Evolutionary conservation across 345 rosid genomes (phyloP).

Genomic region (Hypericum perforatum): DNA sequence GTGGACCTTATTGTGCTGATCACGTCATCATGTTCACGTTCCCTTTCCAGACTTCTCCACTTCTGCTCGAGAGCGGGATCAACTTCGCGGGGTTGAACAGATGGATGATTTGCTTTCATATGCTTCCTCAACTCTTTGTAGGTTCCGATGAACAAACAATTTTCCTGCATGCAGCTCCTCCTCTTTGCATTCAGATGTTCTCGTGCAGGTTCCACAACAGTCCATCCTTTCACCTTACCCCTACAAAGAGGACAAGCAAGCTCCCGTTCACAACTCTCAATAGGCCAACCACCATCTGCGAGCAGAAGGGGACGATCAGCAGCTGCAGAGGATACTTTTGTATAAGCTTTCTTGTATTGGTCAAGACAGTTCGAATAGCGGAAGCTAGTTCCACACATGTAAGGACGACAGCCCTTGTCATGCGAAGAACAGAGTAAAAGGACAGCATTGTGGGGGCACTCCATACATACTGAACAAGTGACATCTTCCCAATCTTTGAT

Average conservation of each 20-base stretch:
- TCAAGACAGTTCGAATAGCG: conserved; percentile 67
- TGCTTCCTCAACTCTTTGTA: conserved; percentile 91
- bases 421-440: conserved; percentile 49
- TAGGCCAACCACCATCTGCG: conserved; percentile 26
- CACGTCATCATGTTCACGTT: conserved; percentile 61
- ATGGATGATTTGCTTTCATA: conserved; percentile 70
- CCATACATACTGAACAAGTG: conserved; percentile 66
- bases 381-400: conserved; percentile 60
- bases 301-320: conserved; percentile 19
- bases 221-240: conserved; percentile 97
- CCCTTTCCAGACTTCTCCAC: conserved; percentile 73
- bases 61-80: conserved; percentile 74
- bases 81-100: conserved; percentile 64
- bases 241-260: conserved; percentile 92
- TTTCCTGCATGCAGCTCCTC: conserved; percentile 93
- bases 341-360: conserved; percentile 61
- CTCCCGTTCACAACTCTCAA: conserved; percentile 48
- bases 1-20: conserved; percentile 75
- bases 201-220: conserved; percentile 82
- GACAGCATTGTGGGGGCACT: conserved; percentile 67
- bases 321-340: conserved; percentile 41
- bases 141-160: conserved; percentile 59
- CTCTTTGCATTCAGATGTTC: conserved; percentile 58
- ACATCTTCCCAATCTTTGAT: conserved; percentile 54
- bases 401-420: conserved; percentile 53